Base-by-base conservation (phyloP, 2,329 filamentous ascomycete genomes). In the Monilinia vaccinii-corymbosi region DNA sequence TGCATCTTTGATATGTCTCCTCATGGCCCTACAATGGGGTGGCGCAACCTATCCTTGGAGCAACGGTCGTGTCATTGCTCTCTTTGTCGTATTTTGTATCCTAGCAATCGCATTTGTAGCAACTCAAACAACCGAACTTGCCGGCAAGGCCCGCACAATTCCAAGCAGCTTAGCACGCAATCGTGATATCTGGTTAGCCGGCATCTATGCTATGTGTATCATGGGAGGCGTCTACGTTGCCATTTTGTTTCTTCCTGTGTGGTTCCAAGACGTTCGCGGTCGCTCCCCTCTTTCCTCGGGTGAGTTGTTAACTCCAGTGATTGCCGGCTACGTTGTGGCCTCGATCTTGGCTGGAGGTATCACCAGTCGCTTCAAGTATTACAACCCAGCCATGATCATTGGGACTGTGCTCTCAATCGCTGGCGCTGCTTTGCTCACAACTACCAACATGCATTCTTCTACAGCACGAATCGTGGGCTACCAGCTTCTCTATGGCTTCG, bases 401-500 rank as follows among this genome's bases (percentile, higher is more conserved):
- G 46, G 63, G 3, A 31, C 46, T 4, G 38, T 44, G 3, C 31
- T 67, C 16, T 56, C 60, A 31, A 11, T 61, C 2, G 49, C 67
- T 28, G 63, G 62, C 7, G 53, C 57, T 13, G 62, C 64, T 3
- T 57, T 68, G 6, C 63, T 70, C 9, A 82, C 82, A 0, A 67
- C 62, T 4, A 40, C 66, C 36, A 18, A 57, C 11, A 14, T 56
- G 2, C 28, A 53, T 23, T 64, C 78, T 78, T 65, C 71, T 2
- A 70, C 70, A 2, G 75, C 68, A 14, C 71, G 73, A 42, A 80
- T 77, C 77, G 77, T 81, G 50, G 79, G 78, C 9, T 81, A 77
- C 64, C 78, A 81, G 66, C 72, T 68, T 51, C 16, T 65, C 1
- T 63, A 51, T 2, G 80, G 79, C 2, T 48, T 77, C 1, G 77